Evolutionary conservation across 768 basidiomycete genomes (phyloP).

Genomic region (Astraeus odoratus): DNA sequence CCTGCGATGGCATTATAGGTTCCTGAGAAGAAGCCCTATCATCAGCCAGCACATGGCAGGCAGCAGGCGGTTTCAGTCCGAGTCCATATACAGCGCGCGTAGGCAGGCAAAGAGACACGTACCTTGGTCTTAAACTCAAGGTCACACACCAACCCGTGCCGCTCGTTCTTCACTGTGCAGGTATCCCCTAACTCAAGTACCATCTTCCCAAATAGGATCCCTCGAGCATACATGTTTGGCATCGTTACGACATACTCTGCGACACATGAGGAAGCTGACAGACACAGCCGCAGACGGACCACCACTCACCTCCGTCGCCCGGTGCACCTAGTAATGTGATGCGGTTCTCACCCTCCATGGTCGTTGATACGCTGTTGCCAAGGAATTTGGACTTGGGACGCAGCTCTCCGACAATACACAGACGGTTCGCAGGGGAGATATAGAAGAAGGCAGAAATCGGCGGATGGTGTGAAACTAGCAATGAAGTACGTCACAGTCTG

Average conservation of each 20-base stretch:
- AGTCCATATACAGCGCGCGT: too few species aligned
- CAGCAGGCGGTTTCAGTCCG: too few species aligned
- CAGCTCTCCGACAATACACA: conserved; percentile 87
- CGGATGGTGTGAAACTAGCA: conserved; percentile 89
- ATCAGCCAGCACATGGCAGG: neutral
- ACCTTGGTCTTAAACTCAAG: conserved; percentile 98
- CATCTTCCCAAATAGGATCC: conserved; percentile 90
- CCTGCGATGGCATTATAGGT: conserved; percentile 90
- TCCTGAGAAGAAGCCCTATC: conserved; percentile 92
- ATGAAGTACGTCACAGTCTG: conserved; percentile 1
- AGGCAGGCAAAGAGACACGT: conserved; percentile 5
- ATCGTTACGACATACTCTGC: conserved; percentile 85
- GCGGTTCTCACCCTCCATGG: conserved; percentile 94
- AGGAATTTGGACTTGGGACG: conserved; percentile 94
- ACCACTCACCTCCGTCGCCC: conserved; percentile 83
- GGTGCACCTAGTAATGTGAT: conserved; percentile 76
- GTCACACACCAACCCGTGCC: conserved; percentile 66
- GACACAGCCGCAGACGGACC: conserved; percentile 11
- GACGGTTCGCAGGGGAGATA: conserved; percentile 81
- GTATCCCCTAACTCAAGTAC: conserved; percentile 91
- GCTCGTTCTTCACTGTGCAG: conserved; percentile 78
- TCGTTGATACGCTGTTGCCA: conserved; percentile 93
- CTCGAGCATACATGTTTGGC: conserved; percentile 96
- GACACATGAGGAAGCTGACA: neutral
- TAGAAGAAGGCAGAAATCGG: conserved; percentile 96